phyloP scores from a whole-genome alignment of 805 yeast genomes.

The Lachancea sp. region DNA sequence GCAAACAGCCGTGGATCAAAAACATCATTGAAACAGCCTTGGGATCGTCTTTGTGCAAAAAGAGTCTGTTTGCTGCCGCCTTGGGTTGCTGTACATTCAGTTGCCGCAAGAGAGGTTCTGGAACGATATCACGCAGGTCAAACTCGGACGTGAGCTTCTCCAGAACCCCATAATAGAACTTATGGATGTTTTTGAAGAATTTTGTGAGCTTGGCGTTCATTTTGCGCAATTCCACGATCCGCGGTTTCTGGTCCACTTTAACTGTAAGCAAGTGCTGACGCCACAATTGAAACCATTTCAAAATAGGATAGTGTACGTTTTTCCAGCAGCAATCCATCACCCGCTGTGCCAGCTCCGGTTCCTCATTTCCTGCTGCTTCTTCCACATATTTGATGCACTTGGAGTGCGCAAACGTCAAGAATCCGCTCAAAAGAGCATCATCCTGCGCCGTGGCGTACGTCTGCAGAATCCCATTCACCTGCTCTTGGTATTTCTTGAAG shows the following conservation, averaged over 20 bases:
- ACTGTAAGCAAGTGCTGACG: constrained; percentile 6
- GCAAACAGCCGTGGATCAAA: constrained; percentile 21
- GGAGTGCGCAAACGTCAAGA: constrained; percentile 26
- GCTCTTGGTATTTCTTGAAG: constrained; percentile 14
- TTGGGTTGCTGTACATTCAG: constrained; percentile 2
- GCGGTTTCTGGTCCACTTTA: constrained; percentile 6
- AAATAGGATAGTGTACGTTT: constrained; percentile 11
- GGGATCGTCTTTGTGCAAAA: neutral
- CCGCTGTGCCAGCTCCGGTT: constrained; percentile 4
- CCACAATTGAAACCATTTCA: constrained; percentile 12
- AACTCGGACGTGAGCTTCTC: constrained; percentile 5
- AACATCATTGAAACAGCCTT: constrained; percentile 3
- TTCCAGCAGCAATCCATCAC: constrained; percentile 36
- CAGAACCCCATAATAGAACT: constrained; percentile 9
- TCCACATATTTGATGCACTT: constrained; percentile 15
- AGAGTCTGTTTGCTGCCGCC: neutral
- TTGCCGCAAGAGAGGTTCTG: constrained; percentile 1
- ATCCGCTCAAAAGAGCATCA: constrained; percentile 25
- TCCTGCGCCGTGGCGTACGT: constrained; percentile 25
- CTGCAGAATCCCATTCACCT: constrained; percentile 20
- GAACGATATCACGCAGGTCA: constrained; percentile 5
- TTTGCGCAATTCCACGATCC: constrained; percentile 8
- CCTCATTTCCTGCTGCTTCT: constrained; percentile 1
- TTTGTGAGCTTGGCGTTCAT: constrained; percentile 10
- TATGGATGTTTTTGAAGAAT: constrained; percentile 10